Evolutionary conservation across 2,329 filamentous ascomycete genomes (phyloP).

Genomic region (Dothidotthia symphoricarpi): DNA sequence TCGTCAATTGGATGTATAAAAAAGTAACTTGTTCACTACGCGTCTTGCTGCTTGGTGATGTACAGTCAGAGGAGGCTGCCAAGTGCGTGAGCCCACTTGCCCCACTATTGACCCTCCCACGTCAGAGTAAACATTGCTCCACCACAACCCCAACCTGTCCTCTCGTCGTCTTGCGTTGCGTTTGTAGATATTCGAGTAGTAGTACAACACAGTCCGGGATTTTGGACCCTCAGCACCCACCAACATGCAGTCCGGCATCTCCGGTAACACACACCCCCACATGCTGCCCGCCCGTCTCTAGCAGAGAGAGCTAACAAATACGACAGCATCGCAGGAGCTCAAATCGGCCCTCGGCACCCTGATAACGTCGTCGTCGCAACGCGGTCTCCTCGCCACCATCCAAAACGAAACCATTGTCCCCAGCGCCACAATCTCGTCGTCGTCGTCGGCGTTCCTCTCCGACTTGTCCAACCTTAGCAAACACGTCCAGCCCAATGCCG

Average conservation of each 20-base stretch:
- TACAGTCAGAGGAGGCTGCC: conserved; percentile 10
- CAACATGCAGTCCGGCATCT: conserved; percentile 76
- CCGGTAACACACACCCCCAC: conserved; percentile 53
- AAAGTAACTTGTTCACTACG: not conserved
- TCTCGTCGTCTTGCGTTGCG: not conserved
- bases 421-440: conserved; percentile 53
- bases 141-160: not conserved
- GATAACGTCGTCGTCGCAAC: conserved; percentile 60
- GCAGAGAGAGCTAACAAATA: conserved; percentile 12
- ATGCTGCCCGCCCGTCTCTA: not conserved
- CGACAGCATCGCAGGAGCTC: conserved; percentile 69
- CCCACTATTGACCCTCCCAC: conserved; percentile 21
- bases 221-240: not conserved
- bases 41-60: conserved; percentile 1
- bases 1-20: conserved; percentile 4
- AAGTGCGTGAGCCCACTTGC: conserved; percentile 17
- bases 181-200: not conserved
- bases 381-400: conserved; percentile 72
- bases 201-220: not conserved
- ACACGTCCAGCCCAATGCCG: conserved; percentile 64
- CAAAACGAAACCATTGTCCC: conserved; percentile 65
- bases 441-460: conserved; percentile 57
- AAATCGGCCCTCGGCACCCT: conserved; percentile 69
- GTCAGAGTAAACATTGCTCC: conserved; percentile 23
- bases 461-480: conserved; percentile 64